Percentiles rank a stretch among this genome's conserved stretches.
These are phyloP conservation scores for Cystofilobasidium capitatum DNA, from an alignment of 768 basidiomycete genomes.

Conservation along the genomic window DNA sequence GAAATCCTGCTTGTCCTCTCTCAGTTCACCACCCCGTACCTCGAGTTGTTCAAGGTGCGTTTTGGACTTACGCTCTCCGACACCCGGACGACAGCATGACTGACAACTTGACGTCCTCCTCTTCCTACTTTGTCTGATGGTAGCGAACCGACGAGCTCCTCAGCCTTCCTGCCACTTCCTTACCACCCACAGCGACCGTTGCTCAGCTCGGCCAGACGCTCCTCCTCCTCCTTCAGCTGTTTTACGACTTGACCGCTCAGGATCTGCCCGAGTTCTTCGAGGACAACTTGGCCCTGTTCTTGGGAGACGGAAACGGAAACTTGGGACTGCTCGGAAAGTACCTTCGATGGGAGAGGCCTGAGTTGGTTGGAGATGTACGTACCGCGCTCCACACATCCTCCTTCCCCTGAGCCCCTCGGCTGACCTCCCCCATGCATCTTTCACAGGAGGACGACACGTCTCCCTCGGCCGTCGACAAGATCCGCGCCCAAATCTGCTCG, in stretches of 20 bases:
- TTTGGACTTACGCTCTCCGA: neutral
- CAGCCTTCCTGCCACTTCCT: constrained; percentile 35
- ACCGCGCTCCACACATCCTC: neutral
- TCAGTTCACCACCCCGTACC: constrained; percentile 74
- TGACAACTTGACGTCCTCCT: neutral
- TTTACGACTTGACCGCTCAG: constrained; percentile 87
- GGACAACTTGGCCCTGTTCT: constrained; percentile 74
- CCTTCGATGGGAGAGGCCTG: constrained; percentile 63
- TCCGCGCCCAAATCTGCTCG: constrained; percentile 83
- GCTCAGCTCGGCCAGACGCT: constrained; percentile 57
- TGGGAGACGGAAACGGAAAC: constrained; percentile 50
- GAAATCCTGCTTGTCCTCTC: constrained; percentile 84
- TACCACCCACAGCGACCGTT: constrained; percentile 39
- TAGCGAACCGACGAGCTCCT: constrained; percentile 43
- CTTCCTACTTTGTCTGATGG: neutral
- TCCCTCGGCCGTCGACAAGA: constrained; percentile 76
- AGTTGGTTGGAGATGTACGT: constrained; percentile 62
- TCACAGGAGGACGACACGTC: constrained; percentile 56
- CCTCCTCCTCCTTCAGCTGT: constrained; percentile 72
- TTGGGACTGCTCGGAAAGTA: constrained; percentile 63
- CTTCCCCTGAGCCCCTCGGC: neutral
- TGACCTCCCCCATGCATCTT: neutral
- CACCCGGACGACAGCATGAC: neutral
- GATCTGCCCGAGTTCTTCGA: constrained; percentile 92
- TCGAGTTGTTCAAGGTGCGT: constrained; percentile 62